A percentile compares a stretch with the other conserved stretches of the same genome.
Conservation (phyloP, 805 yeast genomes). For the Komagataella phaffii region DNA sequence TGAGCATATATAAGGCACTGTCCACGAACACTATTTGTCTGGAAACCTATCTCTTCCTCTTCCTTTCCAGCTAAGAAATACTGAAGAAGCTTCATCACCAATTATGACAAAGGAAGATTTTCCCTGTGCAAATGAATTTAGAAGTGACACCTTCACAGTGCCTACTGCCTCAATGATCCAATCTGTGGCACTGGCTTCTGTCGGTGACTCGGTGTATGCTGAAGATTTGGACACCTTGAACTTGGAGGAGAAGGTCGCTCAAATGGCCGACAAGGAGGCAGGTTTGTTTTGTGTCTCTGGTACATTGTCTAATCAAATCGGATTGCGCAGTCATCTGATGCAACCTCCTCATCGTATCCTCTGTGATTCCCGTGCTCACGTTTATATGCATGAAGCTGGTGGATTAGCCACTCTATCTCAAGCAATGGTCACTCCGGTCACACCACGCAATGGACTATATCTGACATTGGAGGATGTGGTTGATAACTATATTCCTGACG, state of each 20-base stretch:
- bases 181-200: constrained; percentile 40
- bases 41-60: not conserved
- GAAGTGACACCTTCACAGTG: constrained; percentile 83
- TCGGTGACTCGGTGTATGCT: constrained; percentile 82
- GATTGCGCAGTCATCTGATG: constrained; percentile 54
- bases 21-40: not conserved
- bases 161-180: constrained; percentile 67
- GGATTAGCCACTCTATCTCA: constrained; percentile 83
- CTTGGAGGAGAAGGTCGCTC: constrained; percentile 52
- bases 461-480: constrained; percentile 71
- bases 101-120: not conserved
- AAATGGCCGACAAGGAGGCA: constrained; percentile 65
- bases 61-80: too few relatives aligned
- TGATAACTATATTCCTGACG: constrained; percentile 48
- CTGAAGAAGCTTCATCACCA: not conserved
- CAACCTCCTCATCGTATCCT: constrained; percentile 82
- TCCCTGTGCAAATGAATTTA: constrained; percentile 30
- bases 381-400: constrained; percentile 77
- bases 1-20: not conserved
- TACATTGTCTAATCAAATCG: constrained; percentile 83
- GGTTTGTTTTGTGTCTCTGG: constrained; percentile 83
- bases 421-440: constrained; percentile 81
- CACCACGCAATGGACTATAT: constrained; percentile 63
- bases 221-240: constrained; percentile 64
- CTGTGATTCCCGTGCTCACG: constrained; percentile 80